Evolutionary conservation across 106 monocot genomes (phyloP).

Genomic region (Dioscorea dumetorum): DNA sequence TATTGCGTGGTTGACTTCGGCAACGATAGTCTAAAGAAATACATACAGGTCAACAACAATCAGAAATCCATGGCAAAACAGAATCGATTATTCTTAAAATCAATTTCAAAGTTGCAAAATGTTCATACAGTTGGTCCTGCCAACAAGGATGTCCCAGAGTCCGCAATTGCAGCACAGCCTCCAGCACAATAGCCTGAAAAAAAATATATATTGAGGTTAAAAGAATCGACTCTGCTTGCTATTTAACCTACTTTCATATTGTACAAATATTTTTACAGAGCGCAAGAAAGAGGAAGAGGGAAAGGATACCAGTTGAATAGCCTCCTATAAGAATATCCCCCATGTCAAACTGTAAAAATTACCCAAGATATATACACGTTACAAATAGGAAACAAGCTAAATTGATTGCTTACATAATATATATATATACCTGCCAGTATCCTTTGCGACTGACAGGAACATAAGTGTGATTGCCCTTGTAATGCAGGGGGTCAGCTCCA

Average conservation of each 20-base stretch:
- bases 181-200: slow-evolving; percentile 44
- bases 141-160: slow-evolving; percentile 62
- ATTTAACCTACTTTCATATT: too few species aligned
- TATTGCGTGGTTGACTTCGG: slow-evolving; percentile 80
- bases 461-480: slow-evolving; percentile 61
- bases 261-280: too few species aligned
- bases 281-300: background rate
- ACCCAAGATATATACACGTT: too few species aligned
- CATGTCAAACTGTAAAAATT: slow-evolving; percentile 47
- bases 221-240: background rate
- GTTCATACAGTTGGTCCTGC: slow-evolving; percentile 57
- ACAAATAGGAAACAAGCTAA: background rate
- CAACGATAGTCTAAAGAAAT: slow-evolving; percentile 36
- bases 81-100: background rate
- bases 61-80: background rate
- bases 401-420: background rate
- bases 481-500: slow-evolving; percentile 71
- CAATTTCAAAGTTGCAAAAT: background rate
- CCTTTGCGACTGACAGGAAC: slow-evolving; percentile 67
- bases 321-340: slow-evolving; percentile 51
- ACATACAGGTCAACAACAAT: background rate
- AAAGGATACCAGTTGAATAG: slow-evolving; percentile 27
- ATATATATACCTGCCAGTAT: slow-evolving; percentile 60
- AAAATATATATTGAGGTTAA: background rate
- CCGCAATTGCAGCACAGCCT: slow-evolving; percentile 68